Conservation (phyloP, 2,329 filamentous ascomycete genomes). For the Aspergillus sergii region DNA sequence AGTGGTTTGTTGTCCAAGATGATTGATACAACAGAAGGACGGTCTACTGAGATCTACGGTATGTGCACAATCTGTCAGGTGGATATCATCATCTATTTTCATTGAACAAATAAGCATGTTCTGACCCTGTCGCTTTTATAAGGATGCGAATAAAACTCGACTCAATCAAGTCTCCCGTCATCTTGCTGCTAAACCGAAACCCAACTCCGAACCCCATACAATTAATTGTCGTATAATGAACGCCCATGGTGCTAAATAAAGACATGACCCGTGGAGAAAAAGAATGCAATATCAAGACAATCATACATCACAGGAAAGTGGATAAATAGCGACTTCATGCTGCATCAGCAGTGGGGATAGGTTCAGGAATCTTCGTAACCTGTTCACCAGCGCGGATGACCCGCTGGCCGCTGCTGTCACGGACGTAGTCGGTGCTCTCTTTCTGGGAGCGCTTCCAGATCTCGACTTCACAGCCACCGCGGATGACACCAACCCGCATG, state of each 20-base stretch:
- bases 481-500: slow-evolving; percentile 84
- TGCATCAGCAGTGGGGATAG: slow-evolving; percentile 80
- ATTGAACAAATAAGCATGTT: background rate
- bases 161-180: background rate
- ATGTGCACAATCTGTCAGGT: background rate
- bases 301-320: slow-evolving; percentile 11
- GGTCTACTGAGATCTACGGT: background rate
- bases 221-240: slow-evolving; percentile 17
- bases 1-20: background rate
- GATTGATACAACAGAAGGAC: background rate
- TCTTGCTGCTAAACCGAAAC: background rate
- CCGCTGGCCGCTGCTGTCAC: slow-evolving; percentile 77
- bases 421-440: slow-evolving; percentile 76
- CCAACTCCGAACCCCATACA: slow-evolving; percentile 21
- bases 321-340: slow-evolving; percentile 48
- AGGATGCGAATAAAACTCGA: background rate
- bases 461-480: slow-evolving; percentile 85
- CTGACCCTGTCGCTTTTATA: slow-evolving; percentile 1
- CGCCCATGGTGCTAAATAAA: slow-evolving; percentile 29
- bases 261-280: slow-evolving; percentile 18
- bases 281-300: slow-evolving; percentile 12
- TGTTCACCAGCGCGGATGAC: slow-evolving; percentile 86
- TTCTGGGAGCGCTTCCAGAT: slow-evolving; percentile 88
- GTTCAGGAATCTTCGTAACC: slow-evolving; percentile 79
- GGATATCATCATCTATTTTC: slow-evolving; percentile 10